Percentiles rank a stretch among this genome's conserved stretches.
These are phyloP conservation scores for Backusella mclennaniae DNA, from an alignment of 192 early-diverging fungal genomes.

Conservation along the genomic window DNA sequence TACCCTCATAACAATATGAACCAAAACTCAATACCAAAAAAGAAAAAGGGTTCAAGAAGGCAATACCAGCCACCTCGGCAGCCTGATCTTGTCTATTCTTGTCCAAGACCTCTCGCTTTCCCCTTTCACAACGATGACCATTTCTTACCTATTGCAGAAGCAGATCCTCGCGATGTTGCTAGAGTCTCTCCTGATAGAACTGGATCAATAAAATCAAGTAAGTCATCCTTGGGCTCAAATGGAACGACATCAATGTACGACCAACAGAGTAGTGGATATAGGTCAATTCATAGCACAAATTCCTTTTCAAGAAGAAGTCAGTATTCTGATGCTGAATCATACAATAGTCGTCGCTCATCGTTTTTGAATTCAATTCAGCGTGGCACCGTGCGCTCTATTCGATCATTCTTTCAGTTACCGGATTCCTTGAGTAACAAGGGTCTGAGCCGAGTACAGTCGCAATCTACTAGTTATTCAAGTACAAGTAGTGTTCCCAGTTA, in stretches of 20 bases:
- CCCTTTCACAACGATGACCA: slow-evolving; percentile 41
- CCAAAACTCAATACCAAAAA: not conserved
- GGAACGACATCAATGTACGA: not conserved
- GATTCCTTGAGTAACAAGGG: slow-evolving; percentile 19
- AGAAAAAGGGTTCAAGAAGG: slow-evolving; percentile 5
- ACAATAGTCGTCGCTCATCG: slow-evolving; percentile 10
- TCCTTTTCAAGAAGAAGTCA: not conserved
- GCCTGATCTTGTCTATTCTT: slow-evolving; percentile 32
- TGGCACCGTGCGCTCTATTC: slow-evolving; percentile 27
- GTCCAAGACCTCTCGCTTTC: slow-evolving; percentile 37
- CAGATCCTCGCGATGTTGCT: slow-evolving; percentile 29
- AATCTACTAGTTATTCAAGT: slow-evolving; percentile 11
- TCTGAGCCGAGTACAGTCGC: slow-evolving; percentile 6
- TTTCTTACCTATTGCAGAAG: slow-evolving; percentile 38
- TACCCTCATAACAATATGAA: not conserved
- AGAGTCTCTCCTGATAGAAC: slow-evolving; percentile 12
- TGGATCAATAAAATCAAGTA: slow-evolving; percentile 12
- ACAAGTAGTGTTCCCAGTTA: not conserved
- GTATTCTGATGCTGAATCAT: slow-evolving; percentile 3
- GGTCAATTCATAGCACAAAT: not conserved
- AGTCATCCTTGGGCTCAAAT: not conserved
- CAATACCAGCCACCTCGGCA: slow-evolving; percentile 14
- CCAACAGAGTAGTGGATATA: not conserved
- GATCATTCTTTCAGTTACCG: slow-evolving; percentile 27
- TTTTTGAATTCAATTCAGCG: slow-evolving; percentile 21